phyloP scores from a whole-genome alignment of 163 green algal species.

The Scenedesmus sp. region DNA sequence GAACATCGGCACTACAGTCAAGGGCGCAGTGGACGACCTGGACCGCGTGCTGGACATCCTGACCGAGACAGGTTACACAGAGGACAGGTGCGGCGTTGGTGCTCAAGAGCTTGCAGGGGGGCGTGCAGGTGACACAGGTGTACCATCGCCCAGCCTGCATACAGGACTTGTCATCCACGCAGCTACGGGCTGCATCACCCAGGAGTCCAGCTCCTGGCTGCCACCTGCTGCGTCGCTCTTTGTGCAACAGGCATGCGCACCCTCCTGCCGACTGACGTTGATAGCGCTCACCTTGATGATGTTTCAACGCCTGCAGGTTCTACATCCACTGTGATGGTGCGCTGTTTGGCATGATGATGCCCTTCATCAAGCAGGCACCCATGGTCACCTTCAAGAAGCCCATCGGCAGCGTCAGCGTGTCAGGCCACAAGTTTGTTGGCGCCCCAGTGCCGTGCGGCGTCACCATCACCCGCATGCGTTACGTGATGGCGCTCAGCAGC shows the following conservation, averaged over 20 bases:
- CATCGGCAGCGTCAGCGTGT: conserved; percentile 94
- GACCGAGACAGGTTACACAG: conserved; percentile 81
- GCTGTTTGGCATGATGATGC: conserved; percentile 99
- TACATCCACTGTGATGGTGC: conserved; percentile 99
- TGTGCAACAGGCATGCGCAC: too few species aligned
- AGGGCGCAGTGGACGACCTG: conserved; percentile 87
- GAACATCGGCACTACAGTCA: conserved; percentile 98
- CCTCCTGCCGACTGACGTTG: too few species aligned
- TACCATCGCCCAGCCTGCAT: neutral
- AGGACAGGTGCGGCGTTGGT: conserved; percentile 59
- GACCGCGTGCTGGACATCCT: conserved; percentile 84
- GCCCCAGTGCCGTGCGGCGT: conserved; percentile 96
- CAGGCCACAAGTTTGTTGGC: conserved; percentile 97
- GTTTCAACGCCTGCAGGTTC: conserved; percentile 71
- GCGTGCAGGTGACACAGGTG: neutral
- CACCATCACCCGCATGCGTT: conserved; percentile 92
- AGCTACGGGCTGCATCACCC: too few species aligned
- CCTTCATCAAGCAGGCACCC: conserved; percentile 92
- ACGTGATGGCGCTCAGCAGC: conserved; percentile 78
- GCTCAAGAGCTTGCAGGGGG: neutral
- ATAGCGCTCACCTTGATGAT: too few species aligned
- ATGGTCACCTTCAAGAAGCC: conserved; percentile 98
- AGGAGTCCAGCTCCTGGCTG: too few species aligned
- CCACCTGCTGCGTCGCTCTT: too few species aligned
- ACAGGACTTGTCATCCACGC: too few species aligned